Evolutionary conservation across 805 yeast genomes (phyloP).

Genomic region (Grigorovia transvaalensis): DNA sequence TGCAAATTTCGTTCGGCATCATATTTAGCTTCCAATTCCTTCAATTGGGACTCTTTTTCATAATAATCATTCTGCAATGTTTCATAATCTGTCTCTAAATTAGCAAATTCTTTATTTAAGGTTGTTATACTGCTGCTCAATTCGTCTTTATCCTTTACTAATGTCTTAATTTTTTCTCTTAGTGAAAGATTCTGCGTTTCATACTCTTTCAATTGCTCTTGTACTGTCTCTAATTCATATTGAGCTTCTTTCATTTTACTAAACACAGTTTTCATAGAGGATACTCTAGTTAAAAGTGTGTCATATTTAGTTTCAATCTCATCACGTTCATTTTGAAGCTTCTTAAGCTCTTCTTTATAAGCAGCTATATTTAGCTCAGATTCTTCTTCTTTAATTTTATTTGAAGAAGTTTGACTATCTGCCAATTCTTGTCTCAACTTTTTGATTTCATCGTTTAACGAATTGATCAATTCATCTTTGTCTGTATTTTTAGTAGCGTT

Average conservation of each 20-base stretch:
- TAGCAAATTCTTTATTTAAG: conserved; percentile 34
- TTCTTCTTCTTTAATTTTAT: background rate
- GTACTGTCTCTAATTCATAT: conserved; percentile 45
- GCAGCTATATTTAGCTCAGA: background rate
- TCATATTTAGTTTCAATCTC: conserved; percentile 52
- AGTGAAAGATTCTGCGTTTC: conserved; percentile 32
- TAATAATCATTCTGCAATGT: conserved; percentile 46
- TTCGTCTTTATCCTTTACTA: conserved; percentile 28
- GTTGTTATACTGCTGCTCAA: conserved; percentile 26
- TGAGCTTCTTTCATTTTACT: conserved; percentile 65
- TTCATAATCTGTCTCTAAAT: conserved; percentile 43
- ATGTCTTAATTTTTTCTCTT: conserved; percentile 27
- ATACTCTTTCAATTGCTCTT: conserved; percentile 40
- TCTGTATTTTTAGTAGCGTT: background rate
- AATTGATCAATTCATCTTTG: background rate
- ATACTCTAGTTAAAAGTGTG: conserved; percentile 47
- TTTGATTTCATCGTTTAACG: conserved; percentile 2
- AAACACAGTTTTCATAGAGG: conserved; percentile 66
- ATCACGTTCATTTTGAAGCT: conserved; percentile 42
- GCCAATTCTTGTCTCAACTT: background rate
- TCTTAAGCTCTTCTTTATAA: conserved; percentile 22
- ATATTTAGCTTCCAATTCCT: conserved; percentile 30
- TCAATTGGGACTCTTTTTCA: conserved; percentile 33
- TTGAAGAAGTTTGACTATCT: background rate
- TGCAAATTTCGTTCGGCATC: conserved; percentile 31